Percentiles rank a stretch among this genome's conserved stretches.
Evolutionary conservation across 768 basidiomycete species (phyloP).

Genomic region (Austroboletus eburneus): DNA sequence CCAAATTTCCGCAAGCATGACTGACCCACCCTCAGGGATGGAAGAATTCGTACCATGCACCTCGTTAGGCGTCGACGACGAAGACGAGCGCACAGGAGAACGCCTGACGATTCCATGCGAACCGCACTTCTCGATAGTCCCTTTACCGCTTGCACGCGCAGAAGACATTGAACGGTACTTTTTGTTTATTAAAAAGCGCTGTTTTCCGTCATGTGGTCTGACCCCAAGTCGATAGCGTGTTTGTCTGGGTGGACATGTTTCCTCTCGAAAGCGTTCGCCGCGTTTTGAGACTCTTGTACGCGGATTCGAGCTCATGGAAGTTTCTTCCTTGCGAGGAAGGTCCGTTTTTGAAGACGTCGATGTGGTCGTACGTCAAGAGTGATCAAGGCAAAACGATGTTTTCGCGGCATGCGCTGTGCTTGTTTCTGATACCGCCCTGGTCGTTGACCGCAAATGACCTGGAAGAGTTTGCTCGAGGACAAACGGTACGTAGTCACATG

Average conservation of each 20-base stretch:
- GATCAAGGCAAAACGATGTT: conserved; percentile 12
- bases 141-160: conserved; percentile 34
- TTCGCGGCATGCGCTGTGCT: conserved; percentile 18
- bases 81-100: conserved; percentile 37
- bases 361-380: conserved; percentile 22
- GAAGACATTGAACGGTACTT: conserved; percentile 42
- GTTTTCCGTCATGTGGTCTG: too few species aligned
- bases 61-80: conserved; percentile 35
- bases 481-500: conserved; percentile 15
- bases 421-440: conserved; percentile 41
- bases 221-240: conserved; percentile 38
- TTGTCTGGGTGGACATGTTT: conserved; percentile 47
- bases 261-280: conserved; percentile 50
- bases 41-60: conserved; percentile 33
- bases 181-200: too few species aligned
- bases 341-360: conserved; percentile 20
- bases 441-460: conserved; percentile 32
- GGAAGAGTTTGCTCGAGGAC: conserved; percentile 27
- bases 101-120: conserved; percentile 43
- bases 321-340: conserved; percentile 24
- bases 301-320: conserved; percentile 27
- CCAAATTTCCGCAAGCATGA: not conserved
- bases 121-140: conserved; percentile 34
- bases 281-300: conserved; percentile 32
- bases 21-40: conserved; percentile 34